Evolutionary conservation across 345 rosid species (phyloP).

Genomic region (Dipteronia dyeriana): DNA sequence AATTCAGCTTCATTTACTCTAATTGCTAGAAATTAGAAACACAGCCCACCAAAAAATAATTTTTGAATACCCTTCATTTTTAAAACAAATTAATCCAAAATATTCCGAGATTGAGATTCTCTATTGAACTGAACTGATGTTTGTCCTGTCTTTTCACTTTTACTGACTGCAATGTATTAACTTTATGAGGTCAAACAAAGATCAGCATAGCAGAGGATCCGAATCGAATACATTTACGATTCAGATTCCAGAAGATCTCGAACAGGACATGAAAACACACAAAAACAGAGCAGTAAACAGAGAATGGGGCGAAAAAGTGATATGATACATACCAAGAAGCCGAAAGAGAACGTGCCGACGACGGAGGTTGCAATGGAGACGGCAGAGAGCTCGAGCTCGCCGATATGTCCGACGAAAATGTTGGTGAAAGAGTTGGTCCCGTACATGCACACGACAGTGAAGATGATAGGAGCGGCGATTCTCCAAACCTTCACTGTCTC

Average conservation of each 20-base stretch:
- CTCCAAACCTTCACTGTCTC: slow-evolving; percentile 65
- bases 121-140: no score
- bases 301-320: not conserved
- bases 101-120: no score
- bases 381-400: slow-evolving; percentile 66
- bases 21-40: no score
- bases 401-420: slow-evolving; percentile 71
- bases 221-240: no score
- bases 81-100: no score
- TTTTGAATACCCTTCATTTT: no score
- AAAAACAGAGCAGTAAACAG: not conserved
- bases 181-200: no score
- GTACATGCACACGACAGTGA: slow-evolving; percentile 53
- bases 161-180: no score
- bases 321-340: slow-evolving; percentile 51
- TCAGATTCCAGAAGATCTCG: not conserved
- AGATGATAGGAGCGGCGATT: slow-evolving; percentile 60
- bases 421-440: slow-evolving; percentile 54
- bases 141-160: no score
- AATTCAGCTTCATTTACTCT: no score
- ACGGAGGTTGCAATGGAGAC: slow-evolving; percentile 67
- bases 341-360: slow-evolving; percentile 73
- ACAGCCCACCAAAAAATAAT: no score
- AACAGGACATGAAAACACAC: not conserved
- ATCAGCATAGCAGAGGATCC: no score